Evolutionary conservation across 345 rosid species (phyloP), one percentile per base, ranked within the genome.

Genomic region (Euclidium syriacum): DNA sequence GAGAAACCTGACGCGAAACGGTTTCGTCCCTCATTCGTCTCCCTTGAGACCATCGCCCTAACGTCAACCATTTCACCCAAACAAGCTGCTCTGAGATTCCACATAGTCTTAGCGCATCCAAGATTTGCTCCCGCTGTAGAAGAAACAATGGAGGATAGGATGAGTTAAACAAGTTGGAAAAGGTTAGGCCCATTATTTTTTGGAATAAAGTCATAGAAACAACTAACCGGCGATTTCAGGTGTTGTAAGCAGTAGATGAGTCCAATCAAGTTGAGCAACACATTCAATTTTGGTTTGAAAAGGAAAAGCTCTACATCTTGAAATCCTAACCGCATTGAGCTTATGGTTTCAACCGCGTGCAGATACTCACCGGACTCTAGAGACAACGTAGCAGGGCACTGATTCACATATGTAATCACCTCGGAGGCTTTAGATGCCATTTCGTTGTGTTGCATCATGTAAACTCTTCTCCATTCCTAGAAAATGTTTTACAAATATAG

Each of bases 21-120:
- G 68, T 75, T 60, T 90, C 92, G 3, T 87, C 97, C 61, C 82
- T 76, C 83, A 79, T 79, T 27, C 90, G 77, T 68, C 77, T 81
- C 58, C 92, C 91, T 36, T 64, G 57, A 15, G 78, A 78, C 87
- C 83, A 80, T 74, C 95, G 70, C 4, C 91, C 85, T 12, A 85
- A 75, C 71, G 82, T 87, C 80, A 81, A 85, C 95, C 92, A 85
- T 71, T 50, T 75, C 66, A 84, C 75, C 57, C 83, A 76, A 47
- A 85, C 76, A 39, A 73, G 68, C 40, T 80, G 78, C 53, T 84
- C 83, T 10, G 80, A 46, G 60, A 90, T 79, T 61, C 75, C 65
- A 67, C 77, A 69, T 10, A 69, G 67, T 53, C 52, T 59, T 4
- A 84, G 67, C 2, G 78, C 81, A 33, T 76, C 80, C 72, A 61